These are phyloP conservation scores for Botrytis porri DNA, from an alignment of 2,329 filamentous ascomycete species.

Conservation along the genomic window DNA sequence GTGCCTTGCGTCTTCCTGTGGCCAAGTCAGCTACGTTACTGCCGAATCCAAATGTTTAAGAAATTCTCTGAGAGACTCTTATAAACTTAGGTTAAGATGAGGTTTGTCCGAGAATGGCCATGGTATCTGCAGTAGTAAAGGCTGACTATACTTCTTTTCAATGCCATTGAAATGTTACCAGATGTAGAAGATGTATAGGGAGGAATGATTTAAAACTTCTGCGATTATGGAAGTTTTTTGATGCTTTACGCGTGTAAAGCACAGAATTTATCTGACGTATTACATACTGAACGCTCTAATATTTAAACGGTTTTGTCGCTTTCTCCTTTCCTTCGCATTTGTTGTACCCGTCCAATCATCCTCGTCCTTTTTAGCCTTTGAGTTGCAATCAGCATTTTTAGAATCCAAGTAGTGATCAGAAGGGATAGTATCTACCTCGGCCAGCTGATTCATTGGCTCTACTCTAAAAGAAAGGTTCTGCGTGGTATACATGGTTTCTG, in stretches of 20 bases:
- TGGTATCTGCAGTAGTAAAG: not conserved
- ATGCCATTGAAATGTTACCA: not conserved
- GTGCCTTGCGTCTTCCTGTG: not conserved
- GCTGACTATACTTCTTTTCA: not conserved
- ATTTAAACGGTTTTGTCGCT: not conserved
- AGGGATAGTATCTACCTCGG: not conserved
- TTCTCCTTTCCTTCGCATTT: not conserved
- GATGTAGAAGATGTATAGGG: not conserved
- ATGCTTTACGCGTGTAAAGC: not conserved
- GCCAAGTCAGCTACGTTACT: not conserved
- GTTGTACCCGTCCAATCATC: not conserved
- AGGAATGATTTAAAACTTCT: not conserved
- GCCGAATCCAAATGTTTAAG: not conserved
- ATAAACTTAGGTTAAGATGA: not conserved
- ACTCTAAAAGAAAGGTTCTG: not conserved
- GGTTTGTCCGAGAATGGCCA: not conserved
- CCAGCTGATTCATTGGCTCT: not conserved
- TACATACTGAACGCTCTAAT: not conserved
- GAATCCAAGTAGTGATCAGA: not conserved
- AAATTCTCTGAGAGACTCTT: not conserved
- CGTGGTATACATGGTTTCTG: not conserved
- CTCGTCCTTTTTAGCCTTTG: not conserved
- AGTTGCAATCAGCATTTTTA: not conserved
- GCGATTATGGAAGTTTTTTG: not conserved
- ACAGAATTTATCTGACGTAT: not conserved